Conservation (phyloP, 2,329 filamentous ascomycete genomes). For the Fusarium nurragi region DNA sequence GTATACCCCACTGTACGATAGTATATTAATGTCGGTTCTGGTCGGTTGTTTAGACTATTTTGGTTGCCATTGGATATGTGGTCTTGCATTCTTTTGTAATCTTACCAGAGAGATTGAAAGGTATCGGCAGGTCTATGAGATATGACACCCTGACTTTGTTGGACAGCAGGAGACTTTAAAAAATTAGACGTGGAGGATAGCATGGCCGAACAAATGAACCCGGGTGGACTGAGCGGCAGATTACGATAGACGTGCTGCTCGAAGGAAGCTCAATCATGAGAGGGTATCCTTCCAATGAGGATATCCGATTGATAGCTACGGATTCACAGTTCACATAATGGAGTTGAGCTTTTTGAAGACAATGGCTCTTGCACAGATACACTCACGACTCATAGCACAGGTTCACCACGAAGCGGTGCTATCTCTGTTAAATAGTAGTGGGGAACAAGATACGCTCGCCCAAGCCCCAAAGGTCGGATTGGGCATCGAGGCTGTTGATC, state of each 20-base stretch:
- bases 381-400: neutral
- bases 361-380: neutral
- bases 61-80: neutral
- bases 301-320: neutral
- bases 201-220: neutral
- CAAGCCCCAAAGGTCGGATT: constrained; percentile 4
- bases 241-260: neutral
- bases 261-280: neutral
- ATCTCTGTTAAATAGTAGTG: neutral
- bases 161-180: neutral
- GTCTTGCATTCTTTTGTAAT: neutral
- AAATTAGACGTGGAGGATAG: neutral
- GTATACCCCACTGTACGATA: constrained; percentile 42
- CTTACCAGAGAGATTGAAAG: neutral
- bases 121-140: neutral
- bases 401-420: no score
- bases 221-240: neutral
- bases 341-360: neutral
- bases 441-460: neutral
- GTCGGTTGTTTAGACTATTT: constrained; percentile 11
- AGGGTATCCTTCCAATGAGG: neutral
- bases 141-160: neutral
- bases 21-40: constrained; percentile 43
- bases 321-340: neutral
- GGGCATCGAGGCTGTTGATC: constrained; percentile 26